These are phyloP conservation scores for Avena insularis DNA, from an alignment of 176 grass and related monocot species.

Conservation along the genomic window DNA sequence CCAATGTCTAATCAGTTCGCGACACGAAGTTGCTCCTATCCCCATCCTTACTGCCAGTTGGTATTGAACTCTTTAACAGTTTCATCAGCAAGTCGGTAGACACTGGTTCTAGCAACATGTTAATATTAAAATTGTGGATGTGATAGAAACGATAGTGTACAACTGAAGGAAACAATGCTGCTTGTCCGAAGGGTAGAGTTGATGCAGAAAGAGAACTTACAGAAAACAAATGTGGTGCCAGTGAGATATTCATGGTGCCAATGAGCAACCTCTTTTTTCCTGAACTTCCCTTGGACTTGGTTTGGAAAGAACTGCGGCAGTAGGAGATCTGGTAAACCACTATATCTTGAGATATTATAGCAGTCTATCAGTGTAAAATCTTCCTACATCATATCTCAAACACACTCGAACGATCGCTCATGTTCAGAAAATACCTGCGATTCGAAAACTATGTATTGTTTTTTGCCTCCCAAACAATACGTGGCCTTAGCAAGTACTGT, in stretches of 20 bases:
- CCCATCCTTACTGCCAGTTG: constrained; percentile 17
- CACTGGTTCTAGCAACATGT: constrained; percentile 41
- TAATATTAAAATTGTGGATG: constrained; percentile 6
- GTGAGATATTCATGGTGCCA: constrained; percentile 46
- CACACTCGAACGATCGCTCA: background rate
- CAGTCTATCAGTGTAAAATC: background rate
- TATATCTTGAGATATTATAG: background rate
- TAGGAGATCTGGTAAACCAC: background rate
- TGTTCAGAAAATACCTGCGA: background rate
- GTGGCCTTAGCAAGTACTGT: background rate
- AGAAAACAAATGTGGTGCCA: constrained; percentile 39
- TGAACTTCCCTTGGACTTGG: constrained; percentile 14
- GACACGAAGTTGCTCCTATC: constrained; percentile 18
- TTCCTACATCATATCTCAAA: background rate
- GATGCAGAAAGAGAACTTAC: constrained; percentile 39
- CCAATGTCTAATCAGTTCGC: constrained; percentile 26
- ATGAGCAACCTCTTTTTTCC: constrained; percentile 19
- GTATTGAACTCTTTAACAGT: constrained; percentile 30
- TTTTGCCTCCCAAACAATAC: constrained; percentile 23
- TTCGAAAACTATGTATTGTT: background rate
- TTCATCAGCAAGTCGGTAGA: constrained; percentile 34
- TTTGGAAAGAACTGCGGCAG: background rate
- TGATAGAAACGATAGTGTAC: constrained; percentile 35
- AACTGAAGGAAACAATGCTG: constrained; percentile 39
- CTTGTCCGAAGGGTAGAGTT: constrained; percentile 41